Evolutionary conservation across 2,329 filamentous ascomycete species (phyloP).

Genomic region (Aspergillus sp.): DNA sequence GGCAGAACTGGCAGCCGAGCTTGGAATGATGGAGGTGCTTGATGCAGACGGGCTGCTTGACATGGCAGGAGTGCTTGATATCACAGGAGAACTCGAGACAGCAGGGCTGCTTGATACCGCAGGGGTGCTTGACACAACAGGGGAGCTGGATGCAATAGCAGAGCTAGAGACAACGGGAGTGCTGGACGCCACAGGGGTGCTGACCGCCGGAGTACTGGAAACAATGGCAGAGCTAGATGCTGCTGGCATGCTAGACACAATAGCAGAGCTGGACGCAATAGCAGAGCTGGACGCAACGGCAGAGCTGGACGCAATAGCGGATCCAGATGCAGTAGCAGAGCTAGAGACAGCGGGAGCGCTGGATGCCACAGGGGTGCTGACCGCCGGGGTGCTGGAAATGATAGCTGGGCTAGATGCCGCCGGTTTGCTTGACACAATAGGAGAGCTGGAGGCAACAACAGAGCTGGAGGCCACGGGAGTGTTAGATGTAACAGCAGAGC

Average conservation of each 20-base stretch:
- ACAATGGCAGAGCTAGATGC: neutral
- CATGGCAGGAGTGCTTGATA: neutral
- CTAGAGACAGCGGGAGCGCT: too few relatives aligned
- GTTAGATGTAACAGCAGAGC: too few relatives aligned
- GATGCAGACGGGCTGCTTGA: slow-evolving; percentile 3
- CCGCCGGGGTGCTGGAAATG: too few relatives aligned
- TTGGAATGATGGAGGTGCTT: slow-evolving; percentile 4
- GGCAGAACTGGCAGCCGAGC: slow-evolving; percentile 6
- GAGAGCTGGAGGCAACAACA: neutral
- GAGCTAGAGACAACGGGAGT: neutral
- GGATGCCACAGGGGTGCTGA: neutral
- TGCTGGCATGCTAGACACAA: neutral
- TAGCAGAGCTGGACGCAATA: neutral
- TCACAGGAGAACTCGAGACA: neutral
- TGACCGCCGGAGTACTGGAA: neutral
- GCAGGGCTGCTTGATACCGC: neutral
- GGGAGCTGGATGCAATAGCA: neutral
- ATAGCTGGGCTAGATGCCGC: too few relatives aligned
- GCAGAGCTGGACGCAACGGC: slow-evolving; percentile 3
- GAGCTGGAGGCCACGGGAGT: slow-evolving; percentile 1
- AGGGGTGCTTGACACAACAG: neutral
- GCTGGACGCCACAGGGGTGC: neutral
- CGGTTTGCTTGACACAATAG: neutral
- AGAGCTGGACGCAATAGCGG: neutral
- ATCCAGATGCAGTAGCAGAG: too few relatives aligned